Conservation (phyloP, 2,329 filamentous ascomycete species). For the Teratosphaeria viscida region DNA sequence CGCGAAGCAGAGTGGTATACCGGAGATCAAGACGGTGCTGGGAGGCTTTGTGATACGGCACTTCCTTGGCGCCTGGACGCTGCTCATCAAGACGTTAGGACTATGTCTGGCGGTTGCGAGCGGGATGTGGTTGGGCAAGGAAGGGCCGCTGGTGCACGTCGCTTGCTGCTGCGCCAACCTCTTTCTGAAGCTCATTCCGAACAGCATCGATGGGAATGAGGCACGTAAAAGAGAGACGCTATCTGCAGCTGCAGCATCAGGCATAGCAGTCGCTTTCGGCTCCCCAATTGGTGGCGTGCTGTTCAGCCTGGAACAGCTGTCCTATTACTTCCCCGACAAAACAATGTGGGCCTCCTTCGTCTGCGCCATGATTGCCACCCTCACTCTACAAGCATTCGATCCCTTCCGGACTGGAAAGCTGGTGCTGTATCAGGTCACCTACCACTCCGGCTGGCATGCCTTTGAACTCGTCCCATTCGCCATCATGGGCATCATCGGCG, state of each 20-base stretch:
- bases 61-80: conserved; percentile 80
- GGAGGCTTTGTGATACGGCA: conserved; percentile 86
- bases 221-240: conserved; percentile 88
- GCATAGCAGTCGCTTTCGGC: conserved; percentile 89
- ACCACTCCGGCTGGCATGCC: conserved; percentile 82
- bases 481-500: conserved; percentile 76
- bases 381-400: conserved; percentile 84
- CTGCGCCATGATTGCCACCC: conserved; percentile 96
- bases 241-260: conserved; percentile 82
- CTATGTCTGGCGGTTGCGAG: conserved; percentile 85
- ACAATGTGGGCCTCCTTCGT: conserved; percentile 99
- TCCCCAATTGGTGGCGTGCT: conserved; percentile 89
- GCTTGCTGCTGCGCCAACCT: conserved; percentile 93
- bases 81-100: conserved; percentile 81
- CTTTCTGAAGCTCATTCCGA: conserved; percentile 74
- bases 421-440: conserved; percentile 90
- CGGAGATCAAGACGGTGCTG: conserved; percentile 92
- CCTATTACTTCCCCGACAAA: conserved; percentile 97
- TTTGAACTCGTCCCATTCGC: conserved; percentile 88
- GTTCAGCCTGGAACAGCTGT: conserved; percentile 94
- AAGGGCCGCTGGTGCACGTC: conserved; percentile 89
- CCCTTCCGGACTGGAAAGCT: conserved; percentile 93
- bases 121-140: conserved; percentile 93
- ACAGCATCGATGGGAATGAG: conserved; percentile 75
- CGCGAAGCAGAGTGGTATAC: conserved; percentile 90